phyloP scores from a whole-genome alignment of 345 rosid species.

The Brassica napus region DNA sequence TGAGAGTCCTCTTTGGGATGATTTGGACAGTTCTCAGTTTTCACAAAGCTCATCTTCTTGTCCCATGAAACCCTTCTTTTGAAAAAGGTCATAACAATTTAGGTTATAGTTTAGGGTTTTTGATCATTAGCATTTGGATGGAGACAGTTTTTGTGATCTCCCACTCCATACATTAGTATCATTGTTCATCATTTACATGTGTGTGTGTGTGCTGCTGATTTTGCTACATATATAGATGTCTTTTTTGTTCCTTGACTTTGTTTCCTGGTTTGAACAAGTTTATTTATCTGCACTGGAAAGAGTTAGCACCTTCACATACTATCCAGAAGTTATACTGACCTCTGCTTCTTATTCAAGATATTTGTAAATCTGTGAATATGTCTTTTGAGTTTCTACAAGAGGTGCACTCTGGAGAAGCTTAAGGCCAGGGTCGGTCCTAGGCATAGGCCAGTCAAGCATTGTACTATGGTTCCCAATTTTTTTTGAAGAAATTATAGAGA shows the following conservation, averaged over 20 bases:
- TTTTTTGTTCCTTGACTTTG: not conserved
- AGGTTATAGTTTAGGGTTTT: slow-evolving; percentile 19
- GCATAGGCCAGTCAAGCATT: too few species aligned
- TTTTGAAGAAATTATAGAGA: too few species aligned
- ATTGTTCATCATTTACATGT: not conserved
- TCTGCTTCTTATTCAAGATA: not conserved
- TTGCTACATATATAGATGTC: slow-evolving; percentile 16
- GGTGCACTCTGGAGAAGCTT: not conserved
- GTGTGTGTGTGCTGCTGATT: not conserved
- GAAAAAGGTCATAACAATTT: slow-evolving; percentile 37
- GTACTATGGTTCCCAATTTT: too few species aligned
- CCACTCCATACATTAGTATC: slow-evolving; percentile 17
- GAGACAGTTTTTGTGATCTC: slow-evolving; percentile 44
- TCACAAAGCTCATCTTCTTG: slow-evolving; percentile 39
- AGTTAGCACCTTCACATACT: not conserved
- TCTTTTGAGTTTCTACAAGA: not conserved
- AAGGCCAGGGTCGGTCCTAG: not conserved
- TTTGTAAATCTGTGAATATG: not conserved
- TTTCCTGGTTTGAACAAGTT: not conserved
- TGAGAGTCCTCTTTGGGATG: slow-evolving; percentile 94
- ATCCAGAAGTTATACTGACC: not conserved
- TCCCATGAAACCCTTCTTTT: slow-evolving; percentile 66
- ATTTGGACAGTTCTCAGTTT: slow-evolving; percentile 57
- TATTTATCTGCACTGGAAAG: not conserved
- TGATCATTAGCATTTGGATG: slow-evolving; percentile 32